phyloP scores from a whole-genome alignment of 768 basidiomycete genomes.

The Rhodotorula diobovata region DNA sequence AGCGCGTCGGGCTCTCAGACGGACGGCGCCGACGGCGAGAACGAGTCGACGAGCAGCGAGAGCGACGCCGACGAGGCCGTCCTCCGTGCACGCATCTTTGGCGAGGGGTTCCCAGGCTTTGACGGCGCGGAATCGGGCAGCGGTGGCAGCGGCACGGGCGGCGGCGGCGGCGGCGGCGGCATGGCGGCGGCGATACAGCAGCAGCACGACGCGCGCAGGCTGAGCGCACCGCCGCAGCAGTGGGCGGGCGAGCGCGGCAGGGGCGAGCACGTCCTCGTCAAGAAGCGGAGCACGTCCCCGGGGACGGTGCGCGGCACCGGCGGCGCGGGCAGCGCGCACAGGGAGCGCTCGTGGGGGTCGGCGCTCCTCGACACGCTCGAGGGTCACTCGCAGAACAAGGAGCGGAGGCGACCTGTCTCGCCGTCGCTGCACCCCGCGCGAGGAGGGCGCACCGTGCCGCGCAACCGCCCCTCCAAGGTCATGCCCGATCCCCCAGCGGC shows the following conservation, averaged over 20 bases:
- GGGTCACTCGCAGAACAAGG: slow-evolving; percentile 1
- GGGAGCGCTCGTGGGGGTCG: slow-evolving; percentile 21
- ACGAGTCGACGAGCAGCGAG: slow-evolving; percentile 8
- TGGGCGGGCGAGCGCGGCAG: slow-evolving; percentile 16
- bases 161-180: no score
- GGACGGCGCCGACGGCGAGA: slow-evolving; percentile 6
- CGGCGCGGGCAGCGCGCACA: neutral
- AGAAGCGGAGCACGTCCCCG: slow-evolving; percentile 18
- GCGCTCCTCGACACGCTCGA: slow-evolving; percentile 31
- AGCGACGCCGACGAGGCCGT: slow-evolving; percentile 12
- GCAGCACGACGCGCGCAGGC: neutral
- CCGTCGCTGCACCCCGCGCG: neutral
- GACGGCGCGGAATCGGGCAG: neutral
- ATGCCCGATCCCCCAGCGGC: neutral
- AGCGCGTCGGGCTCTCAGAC: slow-evolving; percentile 25
- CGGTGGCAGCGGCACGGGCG: neutral
- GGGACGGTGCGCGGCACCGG: neutral
- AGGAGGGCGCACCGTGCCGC: neutral
- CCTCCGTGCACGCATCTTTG: neutral
- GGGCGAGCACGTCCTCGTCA: slow-evolving; percentile 34
- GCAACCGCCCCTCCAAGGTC: neutral
- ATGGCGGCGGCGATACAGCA: neutral
- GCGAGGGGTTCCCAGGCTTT: neutral
- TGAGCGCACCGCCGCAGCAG: neutral
- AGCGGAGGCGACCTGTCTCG: slow-evolving; percentile 7